Evolutionary conservation across 2,329 filamentous ascomycete species (phyloP).

Genomic region (Pezicula radicicola): DNA sequence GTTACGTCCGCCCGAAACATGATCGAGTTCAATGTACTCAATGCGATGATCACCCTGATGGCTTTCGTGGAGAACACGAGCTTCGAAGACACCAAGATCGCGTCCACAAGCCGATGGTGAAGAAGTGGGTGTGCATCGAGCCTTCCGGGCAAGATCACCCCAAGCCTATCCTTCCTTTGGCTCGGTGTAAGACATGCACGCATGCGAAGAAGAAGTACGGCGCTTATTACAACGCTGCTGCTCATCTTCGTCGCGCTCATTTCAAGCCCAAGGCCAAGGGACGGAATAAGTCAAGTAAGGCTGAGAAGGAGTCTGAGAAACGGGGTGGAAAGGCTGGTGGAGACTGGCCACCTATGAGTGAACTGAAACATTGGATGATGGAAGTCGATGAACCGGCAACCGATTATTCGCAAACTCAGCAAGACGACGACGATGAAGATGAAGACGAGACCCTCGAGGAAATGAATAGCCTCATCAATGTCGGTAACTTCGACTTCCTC

Average conservation of each 20-base stretch:
- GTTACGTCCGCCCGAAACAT: slow-evolving; percentile 31
- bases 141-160: slow-evolving; percentile 44
- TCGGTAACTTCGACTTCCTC: slow-evolving; percentile 13
- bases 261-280: slow-evolving; percentile 66
- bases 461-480: slow-evolving; percentile 21
- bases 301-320: slow-evolving; percentile 36
- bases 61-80: slow-evolving; percentile 90
- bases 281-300: slow-evolving; percentile 33
- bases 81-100: slow-evolving; percentile 65
- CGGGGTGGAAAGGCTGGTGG: slow-evolving; percentile 52
- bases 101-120: slow-evolving; percentile 58
- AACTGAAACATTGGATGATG: slow-evolving; percentile 58
- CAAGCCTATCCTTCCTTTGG: slow-evolving; percentile 60
- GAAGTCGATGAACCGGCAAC: slow-evolving; percentile 39
- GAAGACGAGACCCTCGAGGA: slow-evolving; percentile 30
- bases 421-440: slow-evolving; percentile 32
- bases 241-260: slow-evolving; percentile 82
- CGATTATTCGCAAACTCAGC: slow-evolving; percentile 28
- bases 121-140: slow-evolving; percentile 57
- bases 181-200: slow-evolving; percentile 69
- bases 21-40: slow-evolving; percentile 53
- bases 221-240: slow-evolving; percentile 92
- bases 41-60: slow-evolving; percentile 79
- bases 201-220: slow-evolving; percentile 82
- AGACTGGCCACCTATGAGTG: slow-evolving; percentile 52